A percentile compares a stretch with the other conserved stretches of the same genome.
Conservation (phyloP, 176 grass and related monocot species). For the Saccharum officinarum region DNA sequence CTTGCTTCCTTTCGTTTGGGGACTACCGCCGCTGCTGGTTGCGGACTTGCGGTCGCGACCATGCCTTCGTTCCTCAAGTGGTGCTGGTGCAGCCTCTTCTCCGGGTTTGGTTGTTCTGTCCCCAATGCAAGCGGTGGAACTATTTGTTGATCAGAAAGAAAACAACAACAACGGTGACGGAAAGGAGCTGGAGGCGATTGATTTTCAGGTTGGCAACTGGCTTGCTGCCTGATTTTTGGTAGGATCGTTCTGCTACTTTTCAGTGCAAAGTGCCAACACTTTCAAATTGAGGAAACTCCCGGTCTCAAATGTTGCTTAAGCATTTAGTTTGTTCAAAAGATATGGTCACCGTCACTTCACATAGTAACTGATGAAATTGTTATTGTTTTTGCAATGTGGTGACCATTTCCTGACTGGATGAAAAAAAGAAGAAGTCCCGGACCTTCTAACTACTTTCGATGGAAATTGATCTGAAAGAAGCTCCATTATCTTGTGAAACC, state of each 20-base stretch:
- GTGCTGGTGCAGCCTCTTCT: too few relatives aligned
- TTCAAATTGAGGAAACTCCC: not conserved
- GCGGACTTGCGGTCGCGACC: too few relatives aligned
- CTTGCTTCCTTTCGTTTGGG: too few relatives aligned
- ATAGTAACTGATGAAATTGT: not conserved
- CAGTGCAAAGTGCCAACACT: not conserved
- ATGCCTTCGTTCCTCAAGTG: too few relatives aligned
- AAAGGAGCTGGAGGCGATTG: not conserved
- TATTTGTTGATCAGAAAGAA: too few relatives aligned
- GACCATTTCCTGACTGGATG: not conserved
- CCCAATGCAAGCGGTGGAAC: not conserved
- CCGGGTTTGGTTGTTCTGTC: not conserved
- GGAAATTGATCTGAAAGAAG: constrained; percentile 6
- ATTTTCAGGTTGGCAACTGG: not conserved
- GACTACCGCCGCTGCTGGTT: too few relatives aligned
- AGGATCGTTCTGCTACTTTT: not conserved
- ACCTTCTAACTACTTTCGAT: not conserved
- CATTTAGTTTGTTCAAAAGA: not conserved
- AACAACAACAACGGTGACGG: too few relatives aligned
- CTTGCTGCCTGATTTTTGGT: not conserved
- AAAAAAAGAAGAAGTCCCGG: not conserved
- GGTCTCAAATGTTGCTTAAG: not conserved
- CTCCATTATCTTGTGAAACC: constrained; percentile 7
- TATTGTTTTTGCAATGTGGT: not conserved
- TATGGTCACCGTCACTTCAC: not conserved